phyloP scores from a whole-genome alignment of 148 eudicot genomes.

The Nepenthes gracilis region DNA sequence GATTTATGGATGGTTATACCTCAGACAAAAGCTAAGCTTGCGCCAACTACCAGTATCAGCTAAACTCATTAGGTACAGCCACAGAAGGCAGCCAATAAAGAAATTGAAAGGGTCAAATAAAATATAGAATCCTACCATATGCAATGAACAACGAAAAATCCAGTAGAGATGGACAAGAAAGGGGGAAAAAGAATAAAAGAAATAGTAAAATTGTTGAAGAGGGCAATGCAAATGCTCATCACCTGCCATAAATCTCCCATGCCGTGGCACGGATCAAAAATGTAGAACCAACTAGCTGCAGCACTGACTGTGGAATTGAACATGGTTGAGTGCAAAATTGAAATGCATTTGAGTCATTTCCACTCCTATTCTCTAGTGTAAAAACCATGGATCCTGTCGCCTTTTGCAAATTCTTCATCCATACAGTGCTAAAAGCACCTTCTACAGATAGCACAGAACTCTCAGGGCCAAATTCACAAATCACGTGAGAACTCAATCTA shows the following conservation, averaged over 20 bases:
- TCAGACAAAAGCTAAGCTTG: too few species aligned
- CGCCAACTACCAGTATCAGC: too few species aligned
- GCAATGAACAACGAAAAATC: too few species aligned
- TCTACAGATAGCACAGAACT: conserved; percentile 44
- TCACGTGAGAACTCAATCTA: conserved; percentile 56
- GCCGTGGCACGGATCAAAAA: conserved; percentile 73
- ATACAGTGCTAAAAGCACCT: conserved; percentile 67
- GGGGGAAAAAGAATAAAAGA: neutral
- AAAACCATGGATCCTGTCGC: conserved; percentile 40
- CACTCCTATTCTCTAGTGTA: conserved; percentile 34
- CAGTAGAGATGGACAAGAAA: neutral
- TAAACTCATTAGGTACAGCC: too few species aligned
- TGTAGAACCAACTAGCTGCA: conserved; percentile 69
- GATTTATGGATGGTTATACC: too few species aligned
- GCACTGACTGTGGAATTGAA: conserved; percentile 62
- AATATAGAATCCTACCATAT: neutral
- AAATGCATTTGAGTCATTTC: conserved; percentile 19
- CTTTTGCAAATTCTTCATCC: conserved; percentile 68
- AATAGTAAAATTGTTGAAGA: neutral
- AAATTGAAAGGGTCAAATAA: too few species aligned
- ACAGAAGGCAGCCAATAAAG: too few species aligned
- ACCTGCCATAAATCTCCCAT: conserved; percentile 98
- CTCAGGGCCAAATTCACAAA: conserved; percentile 54
- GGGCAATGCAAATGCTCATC: conserved; percentile 8
- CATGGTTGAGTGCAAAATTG: conserved; percentile 66